Conservation (phyloP, 768 basidiomycete species). For the Kwoniella dejecticola region DNA sequence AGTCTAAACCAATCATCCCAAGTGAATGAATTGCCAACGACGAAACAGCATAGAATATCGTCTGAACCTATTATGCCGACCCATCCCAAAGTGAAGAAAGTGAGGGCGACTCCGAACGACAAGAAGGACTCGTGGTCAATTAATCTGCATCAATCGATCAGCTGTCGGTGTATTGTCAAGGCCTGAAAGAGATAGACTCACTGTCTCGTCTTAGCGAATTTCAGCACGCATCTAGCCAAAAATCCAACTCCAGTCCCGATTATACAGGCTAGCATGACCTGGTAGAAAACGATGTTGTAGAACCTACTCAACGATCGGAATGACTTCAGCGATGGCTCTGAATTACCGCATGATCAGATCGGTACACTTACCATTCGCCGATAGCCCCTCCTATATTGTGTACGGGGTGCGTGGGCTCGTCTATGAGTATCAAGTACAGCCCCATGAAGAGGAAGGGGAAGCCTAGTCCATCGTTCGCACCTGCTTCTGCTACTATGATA, state of each 20-base stretch:
- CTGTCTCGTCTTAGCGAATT: conserved; percentile 44
- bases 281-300: conserved; percentile 56
- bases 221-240: conserved; percentile 53
- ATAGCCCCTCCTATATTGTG: conserved; percentile 52
- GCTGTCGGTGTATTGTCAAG: background rate
- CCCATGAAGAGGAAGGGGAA: conserved; percentile 58
- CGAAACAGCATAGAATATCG: conserved; percentile 57
- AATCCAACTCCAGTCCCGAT: conserved; percentile 57
- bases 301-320: conserved; percentile 31
- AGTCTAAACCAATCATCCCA: conserved; percentile 56
- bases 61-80: conserved; percentile 58
- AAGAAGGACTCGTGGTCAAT: conserved; percentile 58
- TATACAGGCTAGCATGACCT: conserved; percentile 53
- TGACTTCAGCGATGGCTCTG: background rate
- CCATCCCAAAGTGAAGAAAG: conserved; percentile 53
- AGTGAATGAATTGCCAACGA: conserved; percentile 53
- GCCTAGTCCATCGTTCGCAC: conserved; percentile 58
- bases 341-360: conserved; percentile 19
- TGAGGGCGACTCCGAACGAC: conserved; percentile 56
- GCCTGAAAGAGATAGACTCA: conserved; percentile 14
- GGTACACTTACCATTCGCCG: conserved; percentile 53
- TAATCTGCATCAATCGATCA: conserved; percentile 24
- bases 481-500: conserved; percentile 57
- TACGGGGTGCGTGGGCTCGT: conserved; percentile 39
- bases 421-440: conserved; percentile 54